These are phyloP conservation scores for Xanthoconium stramineum DNA, from an alignment of 768 basidiomycete species.

Conservation along the genomic window DNA sequence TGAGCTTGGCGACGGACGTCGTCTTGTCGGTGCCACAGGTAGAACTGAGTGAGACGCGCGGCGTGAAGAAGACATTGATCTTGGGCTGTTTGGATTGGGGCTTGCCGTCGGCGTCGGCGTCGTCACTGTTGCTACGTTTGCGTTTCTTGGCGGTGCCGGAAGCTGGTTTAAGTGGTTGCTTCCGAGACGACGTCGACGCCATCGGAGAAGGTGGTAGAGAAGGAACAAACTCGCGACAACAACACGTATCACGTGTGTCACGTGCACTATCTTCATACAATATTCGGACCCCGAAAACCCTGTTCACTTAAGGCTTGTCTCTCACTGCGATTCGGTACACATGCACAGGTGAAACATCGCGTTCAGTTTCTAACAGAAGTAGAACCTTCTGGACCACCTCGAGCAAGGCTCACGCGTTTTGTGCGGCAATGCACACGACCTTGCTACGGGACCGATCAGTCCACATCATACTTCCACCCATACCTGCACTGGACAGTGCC, in stretches of 20 bases:
- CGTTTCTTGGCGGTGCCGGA: slow-evolving; percentile 22
- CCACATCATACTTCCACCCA: too few relatives aligned
- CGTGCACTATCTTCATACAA: slow-evolving; percentile 19
- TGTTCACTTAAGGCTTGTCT: too few relatives aligned
- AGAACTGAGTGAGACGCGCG: slow-evolving; percentile 24
- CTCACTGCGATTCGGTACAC: too few relatives aligned
- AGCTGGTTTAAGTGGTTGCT: slow-evolving; percentile 8
- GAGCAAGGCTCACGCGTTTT: too few relatives aligned
- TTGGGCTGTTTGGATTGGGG: slow-evolving; percentile 21
- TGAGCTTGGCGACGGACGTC: slow-evolving; percentile 40
- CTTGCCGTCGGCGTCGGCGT: neutral
- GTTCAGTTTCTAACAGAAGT: too few relatives aligned
- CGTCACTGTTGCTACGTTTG: slow-evolving; percentile 11
- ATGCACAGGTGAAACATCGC: too few relatives aligned
- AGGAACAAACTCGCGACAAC: slow-evolving; percentile 15
- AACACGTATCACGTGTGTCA: slow-evolving; percentile 10
- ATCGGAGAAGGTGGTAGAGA: neutral
- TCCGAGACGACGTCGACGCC: slow-evolving; percentile 6
- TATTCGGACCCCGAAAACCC: neutral
- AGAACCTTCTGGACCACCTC: too few relatives aligned
- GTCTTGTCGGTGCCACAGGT: slow-evolving; percentile 31
- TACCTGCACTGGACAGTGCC: too few relatives aligned
- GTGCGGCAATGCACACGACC: too few relatives aligned
- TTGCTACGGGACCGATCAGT: too few relatives aligned
- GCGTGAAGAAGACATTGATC: slow-evolving; percentile 26